A percentile compares a stretch with the other conserved stretches of the same genome.
phyloP scores from a whole-genome alignment of 2,329 filamentous ascomycete genomes.

The Hypoxylon sp. region DNA sequence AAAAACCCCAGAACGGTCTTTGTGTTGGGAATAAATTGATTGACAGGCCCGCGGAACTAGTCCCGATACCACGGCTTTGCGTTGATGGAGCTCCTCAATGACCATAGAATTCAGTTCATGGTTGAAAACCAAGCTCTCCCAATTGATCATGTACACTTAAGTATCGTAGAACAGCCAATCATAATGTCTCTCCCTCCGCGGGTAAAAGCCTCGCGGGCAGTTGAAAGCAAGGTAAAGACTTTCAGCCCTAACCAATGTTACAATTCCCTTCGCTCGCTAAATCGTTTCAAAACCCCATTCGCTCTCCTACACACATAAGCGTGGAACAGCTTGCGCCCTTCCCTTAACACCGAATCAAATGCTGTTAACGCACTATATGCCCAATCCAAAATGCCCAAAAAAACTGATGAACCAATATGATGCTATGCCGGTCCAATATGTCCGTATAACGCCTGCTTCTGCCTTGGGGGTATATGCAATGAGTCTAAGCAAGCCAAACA shows the following conservation, averaged over 20 bases:
- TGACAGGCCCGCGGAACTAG: slow-evolving; percentile 44
- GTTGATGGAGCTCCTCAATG: slow-evolving; percentile 14
- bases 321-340: slow-evolving; percentile 31
- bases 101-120: slow-evolving; percentile 9
- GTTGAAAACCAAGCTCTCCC: slow-evolving; percentile 1
- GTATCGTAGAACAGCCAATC: slow-evolving; percentile 18
- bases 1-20: slow-evolving; percentile 37
- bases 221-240: not conserved
- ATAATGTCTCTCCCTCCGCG: slow-evolving; percentile 1
- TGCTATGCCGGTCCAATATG: slow-evolving; percentile 36
- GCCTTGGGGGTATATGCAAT: slow-evolving; percentile 50
- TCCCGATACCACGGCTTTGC: slow-evolving; percentile 19
- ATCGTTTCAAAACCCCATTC: slow-evolving; percentile 24
- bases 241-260: slow-evolving; percentile 10
- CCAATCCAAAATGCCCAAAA: slow-evolving; percentile 25
- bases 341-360: slow-evolving; percentile 44
- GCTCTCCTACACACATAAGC: slow-evolving; percentile 29
- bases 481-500: slow-evolving; percentile 26
- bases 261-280: slow-evolving; percentile 4
- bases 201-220: not conserved
- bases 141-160: slow-evolving; percentile 14
- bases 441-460: slow-evolving; percentile 37
- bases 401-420: slow-evolving; percentile 32
- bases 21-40: slow-evolving; percentile 40
- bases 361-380: slow-evolving; percentile 43